phyloP scores from a whole-genome alignment of 83 land plant genomes.

The Isoetes engelmannii region DNA sequence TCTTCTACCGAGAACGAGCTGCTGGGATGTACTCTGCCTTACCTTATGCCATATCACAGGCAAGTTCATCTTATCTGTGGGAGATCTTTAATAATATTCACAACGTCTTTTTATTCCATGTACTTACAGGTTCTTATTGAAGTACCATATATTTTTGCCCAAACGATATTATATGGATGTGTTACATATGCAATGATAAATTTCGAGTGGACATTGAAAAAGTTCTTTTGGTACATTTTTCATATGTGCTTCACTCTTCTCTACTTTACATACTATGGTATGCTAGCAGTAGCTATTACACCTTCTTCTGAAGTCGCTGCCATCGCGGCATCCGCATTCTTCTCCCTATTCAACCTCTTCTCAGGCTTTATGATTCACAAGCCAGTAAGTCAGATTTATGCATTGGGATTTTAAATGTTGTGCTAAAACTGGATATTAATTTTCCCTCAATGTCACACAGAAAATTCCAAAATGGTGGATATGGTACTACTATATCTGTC shows the following conservation, averaged over 20 bases:
- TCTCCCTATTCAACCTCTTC: conserved; percentile 2
- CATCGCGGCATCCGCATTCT: background rate
- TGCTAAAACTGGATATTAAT: background rate
- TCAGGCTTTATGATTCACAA: conserved; percentile 1
- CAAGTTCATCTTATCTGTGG: background rate
- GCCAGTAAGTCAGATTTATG: background rate
- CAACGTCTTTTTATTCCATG: background rate
- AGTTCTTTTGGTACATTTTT: background rate
- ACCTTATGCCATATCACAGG: background rate
- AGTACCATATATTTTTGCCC: background rate
- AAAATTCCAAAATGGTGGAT: conserved; percentile 21
- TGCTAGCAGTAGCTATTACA: conserved; percentile 1
- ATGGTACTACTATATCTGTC: conserved; percentile 25
- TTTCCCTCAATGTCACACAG: conserved; percentile 5
- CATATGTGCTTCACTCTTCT: background rate
- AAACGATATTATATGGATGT: background rate
- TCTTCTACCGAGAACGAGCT: conserved; percentile 3
- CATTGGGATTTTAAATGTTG: background rate
- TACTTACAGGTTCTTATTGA: background rate
- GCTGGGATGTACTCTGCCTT: background rate
- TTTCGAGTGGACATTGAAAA: background rate
- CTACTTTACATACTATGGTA: conserved; percentile 1
- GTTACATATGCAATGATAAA: background rate
- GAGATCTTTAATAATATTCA: background rate
- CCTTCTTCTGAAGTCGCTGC: background rate